These are phyloP conservation scores for Botrytis deweyae DNA, from an alignment of 2,329 filamentous ascomycete genomes.

Conservation along the genomic window DNA sequence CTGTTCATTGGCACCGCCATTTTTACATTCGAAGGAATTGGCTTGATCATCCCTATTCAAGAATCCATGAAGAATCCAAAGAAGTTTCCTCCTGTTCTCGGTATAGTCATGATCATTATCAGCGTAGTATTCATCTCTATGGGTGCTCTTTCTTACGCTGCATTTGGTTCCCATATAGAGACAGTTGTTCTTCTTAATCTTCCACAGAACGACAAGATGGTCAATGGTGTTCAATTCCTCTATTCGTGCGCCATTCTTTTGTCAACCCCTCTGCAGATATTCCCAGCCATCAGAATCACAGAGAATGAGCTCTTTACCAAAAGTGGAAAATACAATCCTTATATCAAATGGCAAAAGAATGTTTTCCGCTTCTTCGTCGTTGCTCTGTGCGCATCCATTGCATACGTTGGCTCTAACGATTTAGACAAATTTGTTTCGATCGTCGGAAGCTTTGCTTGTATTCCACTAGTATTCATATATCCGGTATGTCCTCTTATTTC, in stretches of 20 bases:
- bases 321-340: conserved; percentile 96
- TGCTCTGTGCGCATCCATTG: conserved; percentile 78
- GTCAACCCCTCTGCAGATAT: conserved; percentile 93
- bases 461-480: conserved; percentile 95
- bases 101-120: conserved; percentile 91
- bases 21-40: conserved; percentile 98
- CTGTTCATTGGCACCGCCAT: conserved; percentile 98
- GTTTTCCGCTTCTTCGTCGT: conserved; percentile 93
- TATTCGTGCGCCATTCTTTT: conserved; percentile 98
- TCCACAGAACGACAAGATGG: conserved; percentile 90
- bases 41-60: conserved; percentile 96
- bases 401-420: conserved; percentile 89
- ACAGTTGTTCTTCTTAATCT: conserved; percentile 96
- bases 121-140: conserved; percentile 87
- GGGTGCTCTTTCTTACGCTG: conserved; percentile 91
- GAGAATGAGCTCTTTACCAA: conserved; percentile 91
- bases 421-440: conserved; percentile 96
- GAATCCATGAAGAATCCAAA: conserved; percentile 90
- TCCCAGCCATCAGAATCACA: conserved; percentile 94
- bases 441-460: conserved; percentile 96
- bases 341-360: conserved; percentile 99
- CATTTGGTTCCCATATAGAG: conserved; percentile 91
- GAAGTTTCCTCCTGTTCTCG: conserved; percentile 88
- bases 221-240: conserved; percentile 93
- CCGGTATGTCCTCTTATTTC: conserved; percentile 63